Base-by-base conservation (phyloP, 345 rosid genomes). In the Aquilaria malaccensis region DNA sequence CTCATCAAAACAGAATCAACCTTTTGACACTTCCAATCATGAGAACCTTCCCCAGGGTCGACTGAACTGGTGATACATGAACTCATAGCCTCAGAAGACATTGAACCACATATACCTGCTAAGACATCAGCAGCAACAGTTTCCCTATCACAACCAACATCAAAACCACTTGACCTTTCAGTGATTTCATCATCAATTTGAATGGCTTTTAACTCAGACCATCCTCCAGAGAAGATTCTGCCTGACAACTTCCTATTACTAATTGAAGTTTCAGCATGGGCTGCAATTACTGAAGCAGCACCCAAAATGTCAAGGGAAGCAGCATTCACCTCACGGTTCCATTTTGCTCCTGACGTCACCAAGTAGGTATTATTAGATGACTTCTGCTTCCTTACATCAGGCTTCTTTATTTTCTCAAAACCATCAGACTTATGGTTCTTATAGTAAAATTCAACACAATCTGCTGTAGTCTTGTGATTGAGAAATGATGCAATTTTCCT, bases 361-460 rank as follows among this genome's bases (percentile, higher is more conserved):
- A 85, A 67, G 66, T 83, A 85, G 53, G 82, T 76, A 71, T 75
- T 87, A 47, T 77, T 70, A 52, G 85, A 73, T 15, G 88, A 58
- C 77, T 84, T 90, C 61, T 71, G 81, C 80, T 86, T 82, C 55
- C 78, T 81, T 58, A 50, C 64, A 61, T 76, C 77, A 56, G 56
- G 77, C 77, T 79, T 79, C 86, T 85, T 89, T 46, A 83, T 81
- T 71, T 79, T 89, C 83, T 81, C 82, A 77, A 95, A 91, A 74
- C 77, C 70, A 74, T 86, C 99, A 65, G 97, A 86, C 67, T 95
- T 95, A 80, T 88, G 99, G 69, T 95, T 95, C 70, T 91, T 95
- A 82, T 91, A 95, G 76, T 95, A 95, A 74, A 91, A 95, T 69
- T 91, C 88, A 45, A 95, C 85, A 70, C 99, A 95, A 72, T 88